A percentile compares a stretch with the other conserved stretches of the same genome.
These are phyloP conservation scores for Gaeumannomyces sp. DNA, from an alignment of 2,329 filamentous ascomycete genomes.

Conservation along the genomic window DNA sequence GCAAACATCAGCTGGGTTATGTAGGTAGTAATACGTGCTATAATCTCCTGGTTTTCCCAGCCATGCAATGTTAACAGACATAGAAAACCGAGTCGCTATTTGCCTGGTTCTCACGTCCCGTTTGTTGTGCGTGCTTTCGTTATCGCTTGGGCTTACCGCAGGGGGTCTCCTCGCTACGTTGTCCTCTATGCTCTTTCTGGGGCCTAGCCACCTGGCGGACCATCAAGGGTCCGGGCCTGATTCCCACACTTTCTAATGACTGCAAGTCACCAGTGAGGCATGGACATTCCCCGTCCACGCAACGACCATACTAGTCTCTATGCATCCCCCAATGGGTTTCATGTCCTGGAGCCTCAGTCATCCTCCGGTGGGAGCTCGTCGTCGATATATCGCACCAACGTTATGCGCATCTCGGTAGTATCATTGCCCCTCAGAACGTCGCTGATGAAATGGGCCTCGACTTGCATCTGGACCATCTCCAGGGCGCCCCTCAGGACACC, in stretches of 20 bases:
- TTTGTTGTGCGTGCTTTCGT: too few species aligned
- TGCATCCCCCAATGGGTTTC: background rate
- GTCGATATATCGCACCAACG: conserved; percentile 88
- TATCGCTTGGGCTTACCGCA: too few species aligned
- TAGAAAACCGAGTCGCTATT: too few species aligned
- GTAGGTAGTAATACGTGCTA: background rate
- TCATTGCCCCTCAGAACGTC: conserved; percentile 91
- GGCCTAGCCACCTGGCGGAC: background rate
- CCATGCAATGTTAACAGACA: background rate
- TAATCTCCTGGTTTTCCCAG: background rate
- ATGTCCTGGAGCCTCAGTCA: conserved; percentile 52
- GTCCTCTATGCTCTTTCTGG: background rate
- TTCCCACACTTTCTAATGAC: background rate
- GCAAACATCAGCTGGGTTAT: background rate
- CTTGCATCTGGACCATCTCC: conserved; percentile 99
- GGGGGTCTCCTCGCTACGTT: background rate
- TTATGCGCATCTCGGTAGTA: conserved; percentile 93
- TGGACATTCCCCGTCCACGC: background rate
- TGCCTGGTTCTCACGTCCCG: too few species aligned
- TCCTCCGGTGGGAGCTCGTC: conserved; percentile 97
- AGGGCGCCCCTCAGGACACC: conserved; percentile 84
- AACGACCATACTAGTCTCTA: background rate
- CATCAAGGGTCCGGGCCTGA: background rate
- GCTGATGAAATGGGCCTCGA: conserved; percentile 93
- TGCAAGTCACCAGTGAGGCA: too few species aligned